Evolutionary conservation across 768 basidiomycete genomes (phyloP).

Genomic region (Lentinus brumalis): DNA sequence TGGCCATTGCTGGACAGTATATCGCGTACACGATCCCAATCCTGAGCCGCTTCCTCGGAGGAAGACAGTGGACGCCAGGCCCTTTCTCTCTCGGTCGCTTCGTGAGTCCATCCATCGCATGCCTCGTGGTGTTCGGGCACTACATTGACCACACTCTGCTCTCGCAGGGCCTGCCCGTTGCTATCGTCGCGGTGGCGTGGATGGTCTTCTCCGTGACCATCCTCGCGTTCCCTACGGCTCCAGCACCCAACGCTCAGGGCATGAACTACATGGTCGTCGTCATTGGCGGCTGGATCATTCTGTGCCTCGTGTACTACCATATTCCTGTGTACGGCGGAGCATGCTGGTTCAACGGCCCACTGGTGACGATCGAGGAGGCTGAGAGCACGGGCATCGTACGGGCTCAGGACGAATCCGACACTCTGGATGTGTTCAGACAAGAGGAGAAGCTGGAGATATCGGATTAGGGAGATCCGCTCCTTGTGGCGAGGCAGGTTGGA

Average conservation of each 20-base stretch:
- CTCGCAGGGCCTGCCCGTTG: constrained; percentile 33
- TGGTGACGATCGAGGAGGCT: neutral
- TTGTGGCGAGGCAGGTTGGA: no score
- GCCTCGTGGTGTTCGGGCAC: neutral
- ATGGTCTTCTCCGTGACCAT: constrained; percentile 40
- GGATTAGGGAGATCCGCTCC: no score
- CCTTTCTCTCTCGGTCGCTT: constrained; percentile 38
- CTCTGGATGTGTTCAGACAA: no score
- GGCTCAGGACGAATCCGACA: no score
- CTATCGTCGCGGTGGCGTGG: constrained; percentile 36
- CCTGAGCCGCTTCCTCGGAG: constrained; percentile 32
- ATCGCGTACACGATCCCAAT: constrained; percentile 38
- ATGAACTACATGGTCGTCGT: constrained; percentile 47
- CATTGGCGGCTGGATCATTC: constrained; percentile 34
- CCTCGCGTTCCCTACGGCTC: constrained; percentile 38
- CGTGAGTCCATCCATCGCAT: constrained; percentile 19
- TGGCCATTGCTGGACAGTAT: constrained; percentile 27
- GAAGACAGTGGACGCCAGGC: constrained; percentile 32
- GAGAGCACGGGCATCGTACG: no score
- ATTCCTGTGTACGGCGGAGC: constrained; percentile 33
- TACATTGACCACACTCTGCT: no score
- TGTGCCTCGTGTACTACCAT: constrained; percentile 41
- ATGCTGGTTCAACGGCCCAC: constrained; percentile 33
- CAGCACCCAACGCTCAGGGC: constrained; percentile 31
- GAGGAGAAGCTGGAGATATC: no score